Conservation (phyloP, 768 basidiomycete species). For the Mycena metata region DNA sequence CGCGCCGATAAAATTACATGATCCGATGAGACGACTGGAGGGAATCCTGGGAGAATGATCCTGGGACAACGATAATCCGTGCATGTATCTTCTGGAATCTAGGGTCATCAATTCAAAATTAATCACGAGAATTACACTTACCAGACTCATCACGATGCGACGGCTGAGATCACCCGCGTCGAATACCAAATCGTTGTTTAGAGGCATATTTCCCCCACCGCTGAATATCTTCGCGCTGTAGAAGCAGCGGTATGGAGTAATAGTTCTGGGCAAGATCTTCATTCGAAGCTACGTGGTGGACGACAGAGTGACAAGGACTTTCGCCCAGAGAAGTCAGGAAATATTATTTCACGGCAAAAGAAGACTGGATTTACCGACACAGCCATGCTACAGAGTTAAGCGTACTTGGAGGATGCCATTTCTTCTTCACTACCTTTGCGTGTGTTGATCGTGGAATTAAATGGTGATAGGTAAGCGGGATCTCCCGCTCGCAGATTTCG, state of each 20-base stretch:
- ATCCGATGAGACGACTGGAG: too few species aligned
- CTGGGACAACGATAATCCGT: too few species aligned
- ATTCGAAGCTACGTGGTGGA: constrained; percentile 63
- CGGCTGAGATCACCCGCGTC: constrained; percentile 26
- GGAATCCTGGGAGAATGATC: too few species aligned
- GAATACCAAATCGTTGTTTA: constrained; percentile 29
- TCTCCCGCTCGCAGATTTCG: constrained; percentile 70
- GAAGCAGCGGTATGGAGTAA: constrained; percentile 64
- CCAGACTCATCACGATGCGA: too few species aligned
- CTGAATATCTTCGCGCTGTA: constrained; percentile 67
- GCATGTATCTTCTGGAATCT: too few species aligned
- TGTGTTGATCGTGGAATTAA: constrained; percentile 69
- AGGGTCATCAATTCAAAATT: too few species aligned
- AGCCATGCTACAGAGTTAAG: constrained; percentile 73
- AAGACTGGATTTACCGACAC: constrained; percentile 56
- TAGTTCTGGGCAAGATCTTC: constrained; percentile 65
- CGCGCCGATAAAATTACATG: too few species aligned
- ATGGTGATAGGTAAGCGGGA: constrained; percentile 73
- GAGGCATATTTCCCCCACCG: constrained; percentile 63
- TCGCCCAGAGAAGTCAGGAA: too few species aligned
- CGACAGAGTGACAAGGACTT: constrained; percentile 66
- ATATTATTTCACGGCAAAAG: too few species aligned
- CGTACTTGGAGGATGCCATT: constrained; percentile 67
- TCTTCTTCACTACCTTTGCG: constrained; percentile 67
- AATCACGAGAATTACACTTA: too few species aligned